phyloP scores from a whole-genome alignment of 768 basidiomycete genomes.

The Cystofilobasidium capitatum region DNA sequence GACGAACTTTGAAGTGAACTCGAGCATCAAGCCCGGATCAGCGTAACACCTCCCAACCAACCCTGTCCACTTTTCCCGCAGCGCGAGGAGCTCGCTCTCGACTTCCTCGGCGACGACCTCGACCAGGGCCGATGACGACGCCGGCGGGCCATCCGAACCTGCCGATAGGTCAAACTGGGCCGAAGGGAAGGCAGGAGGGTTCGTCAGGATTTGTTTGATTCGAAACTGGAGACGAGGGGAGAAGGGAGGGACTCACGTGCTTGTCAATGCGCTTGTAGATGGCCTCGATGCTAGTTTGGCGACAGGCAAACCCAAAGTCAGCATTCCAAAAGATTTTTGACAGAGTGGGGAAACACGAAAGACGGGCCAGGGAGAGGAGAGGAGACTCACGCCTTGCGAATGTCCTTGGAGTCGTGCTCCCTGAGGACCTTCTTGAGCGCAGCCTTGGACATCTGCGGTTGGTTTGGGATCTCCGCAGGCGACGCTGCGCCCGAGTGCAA shows the following conservation, averaged over 20 bases:
- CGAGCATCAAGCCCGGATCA: conserved; percentile 60
- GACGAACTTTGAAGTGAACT: conserved; percentile 49
- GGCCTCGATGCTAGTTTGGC: conserved; percentile 50
- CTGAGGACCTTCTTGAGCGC: conserved; percentile 74
- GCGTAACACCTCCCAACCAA: conserved; percentile 70
- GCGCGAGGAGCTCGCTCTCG: conserved; percentile 67
- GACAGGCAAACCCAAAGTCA: too few relatives aligned
- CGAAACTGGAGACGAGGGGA: too few relatives aligned
- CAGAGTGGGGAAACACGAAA: neutral
- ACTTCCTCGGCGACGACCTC: conserved; percentile 83
- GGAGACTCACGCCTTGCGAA: conserved; percentile 56
- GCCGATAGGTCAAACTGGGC: conserved; percentile 24
- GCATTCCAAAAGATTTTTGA: too few relatives aligned
- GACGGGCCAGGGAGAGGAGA: neutral
- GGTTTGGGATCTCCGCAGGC: conserved; percentile 64
- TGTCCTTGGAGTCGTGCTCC: conserved; percentile 76
- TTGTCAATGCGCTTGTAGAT: conserved; percentile 89
- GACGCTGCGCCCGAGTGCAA: conserved; percentile 57
- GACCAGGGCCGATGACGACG: conserved; percentile 45
- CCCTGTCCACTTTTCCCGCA: conserved; percentile 59
- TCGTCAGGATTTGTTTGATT: conserved; percentile 33
- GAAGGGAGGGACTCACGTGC: conserved; percentile 50
- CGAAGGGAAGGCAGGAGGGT: neutral
- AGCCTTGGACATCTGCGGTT: conserved; percentile 62
- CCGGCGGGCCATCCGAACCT: conserved; percentile 36